Conservation (phyloP, 2,329 filamentous ascomycete genomes). For the Colletotrichum godetiae region DNA sequence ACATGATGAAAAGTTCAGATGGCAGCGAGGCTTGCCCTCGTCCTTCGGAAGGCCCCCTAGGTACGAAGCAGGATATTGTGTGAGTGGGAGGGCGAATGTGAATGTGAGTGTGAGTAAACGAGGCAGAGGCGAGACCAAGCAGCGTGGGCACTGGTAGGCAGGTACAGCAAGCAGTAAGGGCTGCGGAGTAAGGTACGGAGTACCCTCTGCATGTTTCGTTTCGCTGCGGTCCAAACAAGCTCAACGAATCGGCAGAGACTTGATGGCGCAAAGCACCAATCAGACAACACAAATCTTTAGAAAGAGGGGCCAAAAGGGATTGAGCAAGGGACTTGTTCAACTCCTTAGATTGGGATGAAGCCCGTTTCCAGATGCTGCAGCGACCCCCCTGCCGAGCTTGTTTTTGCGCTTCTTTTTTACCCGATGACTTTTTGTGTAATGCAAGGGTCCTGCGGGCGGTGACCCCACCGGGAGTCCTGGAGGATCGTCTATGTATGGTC, state of each 20-base stretch:
- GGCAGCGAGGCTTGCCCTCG: conserved; percentile 28
- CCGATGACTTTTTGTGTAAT: conserved; percentile 15
- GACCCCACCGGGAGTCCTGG: background rate
- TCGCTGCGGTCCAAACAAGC: conserved; percentile 36
- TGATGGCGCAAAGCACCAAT: conserved; percentile 12
- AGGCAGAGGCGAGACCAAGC: background rate
- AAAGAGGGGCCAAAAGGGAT: conserved; percentile 32
- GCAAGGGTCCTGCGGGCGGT: conserved; percentile 22
- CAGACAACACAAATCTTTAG: background rate
- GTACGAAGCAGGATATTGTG: conserved; percentile 10
- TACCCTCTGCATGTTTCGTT: conserved; percentile 33
- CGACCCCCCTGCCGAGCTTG: conserved; percentile 34
- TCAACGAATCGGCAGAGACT: conserved; percentile 31
- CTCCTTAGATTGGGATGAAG: conserved; percentile 31
- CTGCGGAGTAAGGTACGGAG: background rate
- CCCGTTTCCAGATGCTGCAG: conserved; percentile 24
- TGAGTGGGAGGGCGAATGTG: background rate
- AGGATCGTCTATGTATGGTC: no score
- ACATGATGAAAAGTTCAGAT: conserved; percentile 35
- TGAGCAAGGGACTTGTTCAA: conserved; percentile 23
- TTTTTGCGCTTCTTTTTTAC: conserved; percentile 35
- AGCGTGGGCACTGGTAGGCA: background rate
- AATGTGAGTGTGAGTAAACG: background rate
- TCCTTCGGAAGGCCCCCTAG: conserved; percentile 9
- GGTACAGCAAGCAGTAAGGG: background rate